A percentile compares a stretch with the other conserved stretches of the same genome.
Evolutionary conservation across 441 rosid genomes (phyloP).

Genomic region (Populus hybrid): DNA sequence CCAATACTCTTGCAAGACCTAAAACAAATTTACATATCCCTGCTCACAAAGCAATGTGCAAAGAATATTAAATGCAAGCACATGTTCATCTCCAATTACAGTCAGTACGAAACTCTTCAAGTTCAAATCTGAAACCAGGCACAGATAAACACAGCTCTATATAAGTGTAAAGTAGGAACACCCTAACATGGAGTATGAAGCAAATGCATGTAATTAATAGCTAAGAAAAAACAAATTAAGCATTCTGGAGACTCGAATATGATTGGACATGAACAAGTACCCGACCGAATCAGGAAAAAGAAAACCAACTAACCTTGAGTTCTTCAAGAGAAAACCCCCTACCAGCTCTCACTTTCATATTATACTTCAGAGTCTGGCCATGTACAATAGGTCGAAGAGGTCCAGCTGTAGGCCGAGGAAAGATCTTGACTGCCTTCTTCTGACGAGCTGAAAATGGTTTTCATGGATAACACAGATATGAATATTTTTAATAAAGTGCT

Average conservation of each 20-base stretch:
- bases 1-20: not conserved
- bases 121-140: not conserved
- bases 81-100: not conserved
- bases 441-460: constrained; percentile 53
- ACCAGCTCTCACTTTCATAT: constrained; percentile 40
- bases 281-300: not conserved
- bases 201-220: not conserved
- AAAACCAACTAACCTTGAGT: constrained; percentile 51
- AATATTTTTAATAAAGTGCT: not conserved
- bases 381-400: constrained; percentile 84
- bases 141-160: not conserved
- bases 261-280: not conserved
- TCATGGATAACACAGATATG: not conserved
- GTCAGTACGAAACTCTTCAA: not conserved
- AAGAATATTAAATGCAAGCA: not conserved
- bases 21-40: not conserved
- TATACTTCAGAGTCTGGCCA: too few relatives aligned
- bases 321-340: constrained; percentile 28
- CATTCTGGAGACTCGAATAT: not conserved
- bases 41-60: not conserved
- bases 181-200: not conserved
- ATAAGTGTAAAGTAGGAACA: not conserved
- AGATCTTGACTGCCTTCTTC: constrained; percentile 81
- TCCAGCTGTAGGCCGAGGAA: constrained; percentile 81
- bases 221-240: not conserved